These are phyloP conservation scores for Prunus mume DNA, from an alignment of 306 rosid species.

Conservation along the genomic window DNA sequence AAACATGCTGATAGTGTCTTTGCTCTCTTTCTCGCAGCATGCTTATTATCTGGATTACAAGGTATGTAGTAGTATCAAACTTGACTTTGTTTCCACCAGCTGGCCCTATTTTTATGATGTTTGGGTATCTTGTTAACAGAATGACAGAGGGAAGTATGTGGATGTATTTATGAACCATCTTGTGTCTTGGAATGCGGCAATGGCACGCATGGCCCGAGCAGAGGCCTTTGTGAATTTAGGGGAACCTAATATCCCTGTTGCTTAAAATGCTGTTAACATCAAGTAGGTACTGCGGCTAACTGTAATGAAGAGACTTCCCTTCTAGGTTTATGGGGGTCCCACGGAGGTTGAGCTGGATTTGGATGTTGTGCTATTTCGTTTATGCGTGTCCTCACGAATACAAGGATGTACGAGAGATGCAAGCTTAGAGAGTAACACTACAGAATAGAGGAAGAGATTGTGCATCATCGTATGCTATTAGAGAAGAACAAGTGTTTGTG, in stretches of 20 bases:
- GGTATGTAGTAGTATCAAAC: slow-evolving; percentile 45
- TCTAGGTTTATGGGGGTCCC: not conserved
- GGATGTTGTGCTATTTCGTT: not conserved
- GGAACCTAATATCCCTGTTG: slow-evolving; percentile 85
- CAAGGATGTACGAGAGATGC: not conserved
- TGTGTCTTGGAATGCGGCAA: slow-evolving; percentile 86
- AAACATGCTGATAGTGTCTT: slow-evolving; percentile 22
- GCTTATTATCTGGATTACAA: slow-evolving; percentile 89
- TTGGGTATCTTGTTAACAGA: slow-evolving; percentile 47
- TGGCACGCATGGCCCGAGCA: slow-evolving; percentile 56
- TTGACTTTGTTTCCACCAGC: slow-evolving; percentile 5
- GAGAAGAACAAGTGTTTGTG: not conserved
- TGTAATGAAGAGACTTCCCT: not conserved
- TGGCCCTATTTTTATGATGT: slow-evolving; percentile 16
- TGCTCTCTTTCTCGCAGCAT: slow-evolving; percentile 60
- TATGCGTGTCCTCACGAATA: not conserved
- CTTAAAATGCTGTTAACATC: slow-evolving; percentile 29
- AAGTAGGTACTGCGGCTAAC: not conserved
- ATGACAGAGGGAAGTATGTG: slow-evolving; percentile 73
- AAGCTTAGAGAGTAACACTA: not conserved
- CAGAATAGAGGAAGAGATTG: not conserved
- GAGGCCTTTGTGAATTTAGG: slow-evolving; percentile 85
- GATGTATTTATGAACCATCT: slow-evolving; percentile 73
- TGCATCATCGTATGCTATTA: not conserved
- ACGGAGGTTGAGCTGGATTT: not conserved